These are phyloP conservation scores for Cordyceps farinosa DNA, from an alignment of 2,329 filamentous ascomycete species.

Conservation along the genomic window DNA sequence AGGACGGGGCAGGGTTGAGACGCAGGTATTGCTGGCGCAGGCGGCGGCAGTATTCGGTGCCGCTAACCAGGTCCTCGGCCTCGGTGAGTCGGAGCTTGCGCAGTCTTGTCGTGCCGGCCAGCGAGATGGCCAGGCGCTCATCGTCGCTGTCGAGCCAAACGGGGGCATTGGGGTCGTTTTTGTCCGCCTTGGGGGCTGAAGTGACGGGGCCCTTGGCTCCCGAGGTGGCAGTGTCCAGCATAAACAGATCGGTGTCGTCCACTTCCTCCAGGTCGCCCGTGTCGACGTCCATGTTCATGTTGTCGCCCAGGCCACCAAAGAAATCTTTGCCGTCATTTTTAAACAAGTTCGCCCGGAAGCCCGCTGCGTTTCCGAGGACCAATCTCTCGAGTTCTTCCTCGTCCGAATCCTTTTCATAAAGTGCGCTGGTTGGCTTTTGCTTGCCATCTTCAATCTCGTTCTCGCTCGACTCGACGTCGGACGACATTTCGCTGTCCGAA, in stretches of 20 bases:
- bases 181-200: slow-evolving; percentile 21
- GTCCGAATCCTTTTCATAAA: slow-evolving; percentile 69
- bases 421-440: slow-evolving; percentile 19
- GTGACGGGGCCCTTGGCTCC: slow-evolving; percentile 31
- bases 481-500: slow-evolving; percentile 24
- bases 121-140: slow-evolving; percentile 77
- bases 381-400: slow-evolving; percentile 84
- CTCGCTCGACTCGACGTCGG: slow-evolving; percentile 23
- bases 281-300: slow-evolving; percentile 44
- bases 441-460: slow-evolving; percentile 29
- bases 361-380: slow-evolving; percentile 82
- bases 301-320: slow-evolving; percentile 37
- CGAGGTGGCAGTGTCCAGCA: slow-evolving; percentile 66
- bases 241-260: slow-evolving; percentile 80
- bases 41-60: slow-evolving; percentile 77
- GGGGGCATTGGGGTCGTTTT: slow-evolving; percentile 41
- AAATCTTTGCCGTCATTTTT: slow-evolving; percentile 31
- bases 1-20: slow-evolving; percentile 57
- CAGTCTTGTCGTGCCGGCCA: slow-evolving; percentile 70
- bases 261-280: slow-evolving; percentile 54
- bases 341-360: slow-evolving; percentile 73
- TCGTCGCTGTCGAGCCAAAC: slow-evolving; percentile 97
- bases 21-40: slow-evolving; percentile 72
- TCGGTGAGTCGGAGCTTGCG: slow-evolving; percentile 80
- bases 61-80: slow-evolving; percentile 80